Conservation (phyloP, 1,139 yeast species). For the Blastobotrys niveus region DNA sequence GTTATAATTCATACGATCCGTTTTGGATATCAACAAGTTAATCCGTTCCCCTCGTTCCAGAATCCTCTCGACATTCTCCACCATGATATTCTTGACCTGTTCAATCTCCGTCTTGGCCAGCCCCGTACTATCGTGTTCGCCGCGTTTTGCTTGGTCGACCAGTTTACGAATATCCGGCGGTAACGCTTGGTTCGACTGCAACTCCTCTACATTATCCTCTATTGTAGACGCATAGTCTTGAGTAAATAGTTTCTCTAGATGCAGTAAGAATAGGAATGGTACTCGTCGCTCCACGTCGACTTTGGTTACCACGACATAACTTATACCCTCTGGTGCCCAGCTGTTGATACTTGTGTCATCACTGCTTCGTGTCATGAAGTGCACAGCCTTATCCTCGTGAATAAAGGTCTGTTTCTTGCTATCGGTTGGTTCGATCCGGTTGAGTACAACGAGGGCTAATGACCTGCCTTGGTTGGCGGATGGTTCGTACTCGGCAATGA, state of each 20-base stretch:
- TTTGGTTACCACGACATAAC: slow-evolving; percentile 30
- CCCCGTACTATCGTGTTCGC: slow-evolving; percentile 27
- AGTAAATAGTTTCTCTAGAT: slow-evolving; percentile 27
- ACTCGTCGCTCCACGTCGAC: slow-evolving; percentile 30
- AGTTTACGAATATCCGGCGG: slow-evolving; percentile 21
- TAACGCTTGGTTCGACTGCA: slow-evolving; percentile 8
- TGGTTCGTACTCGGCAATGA: slow-evolving; percentile 24
- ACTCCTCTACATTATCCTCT: slow-evolving; percentile 7
- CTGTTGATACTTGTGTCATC: slow-evolving; percentile 1
- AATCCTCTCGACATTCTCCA: slow-evolving; percentile 42
- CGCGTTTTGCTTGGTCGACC: slow-evolving; percentile 25
- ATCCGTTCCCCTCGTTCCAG: slow-evolving; percentile 79
- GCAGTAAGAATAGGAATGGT: slow-evolving; percentile 32
- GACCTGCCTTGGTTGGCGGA: slow-evolving; percentile 23
- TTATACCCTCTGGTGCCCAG: slow-evolving; percentile 22
- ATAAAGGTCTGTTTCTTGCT: slow-evolving; percentile 28
- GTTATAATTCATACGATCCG: slow-evolving; percentile 64
- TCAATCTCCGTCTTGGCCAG: slow-evolving; percentile 37
- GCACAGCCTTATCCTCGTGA: slow-evolving; percentile 33
- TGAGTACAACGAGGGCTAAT: slow-evolving; percentile 29
- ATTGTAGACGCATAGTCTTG: slow-evolving; percentile 16
- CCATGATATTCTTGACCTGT: slow-evolving; percentile 38
- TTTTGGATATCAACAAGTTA: slow-evolving; percentile 69
- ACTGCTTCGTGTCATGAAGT: slow-evolving; percentile 30
- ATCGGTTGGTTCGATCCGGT: slow-evolving; percentile 25